Percentiles rank a stretch among this genome's conserved stretches.
phyloP scores from a whole-genome alignment of 108 stramenopile genomes.

The Nitzschia palea region DNA sequence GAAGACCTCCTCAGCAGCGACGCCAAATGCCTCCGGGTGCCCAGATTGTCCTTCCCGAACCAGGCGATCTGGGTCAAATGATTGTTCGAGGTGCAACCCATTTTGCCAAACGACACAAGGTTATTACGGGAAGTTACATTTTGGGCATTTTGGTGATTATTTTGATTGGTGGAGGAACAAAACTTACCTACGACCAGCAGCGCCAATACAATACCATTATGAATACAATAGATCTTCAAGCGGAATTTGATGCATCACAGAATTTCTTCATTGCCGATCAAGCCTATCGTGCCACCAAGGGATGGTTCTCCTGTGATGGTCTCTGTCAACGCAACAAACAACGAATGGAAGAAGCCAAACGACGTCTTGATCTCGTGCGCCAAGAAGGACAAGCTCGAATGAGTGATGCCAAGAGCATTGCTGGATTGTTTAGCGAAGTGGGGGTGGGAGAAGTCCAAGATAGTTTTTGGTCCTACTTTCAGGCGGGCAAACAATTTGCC shows the following conservation, averaged over 20 bases:
- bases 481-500: slow-evolving; percentile 80
- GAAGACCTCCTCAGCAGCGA: slow-evolving; percentile 4
- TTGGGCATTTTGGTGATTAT: slow-evolving; percentile 63
- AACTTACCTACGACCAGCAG: slow-evolving; percentile 60
- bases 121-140: slow-evolving; percentile 67
- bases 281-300: slow-evolving; percentile 72
- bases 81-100: slow-evolving; percentile 36
- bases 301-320: slow-evolving; percentile 85
- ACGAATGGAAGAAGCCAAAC: slow-evolving; percentile 59
- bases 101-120: slow-evolving; percentile 68
- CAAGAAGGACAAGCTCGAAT: slow-evolving; percentile 80
- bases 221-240: slow-evolving; percentile 76
- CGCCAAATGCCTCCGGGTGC: not conserved
- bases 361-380: slow-evolving; percentile 61
- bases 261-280: slow-evolving; percentile 58
- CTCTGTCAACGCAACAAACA: slow-evolving; percentile 80
- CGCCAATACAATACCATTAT: slow-evolving; percentile 75
- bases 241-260: slow-evolving; percentile 69
- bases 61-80: slow-evolving; percentile 43
- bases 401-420: slow-evolving; percentile 82
- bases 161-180: slow-evolving; percentile 66
- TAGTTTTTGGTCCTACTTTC: slow-evolving; percentile 85
- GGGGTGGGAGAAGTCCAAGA: slow-evolving; percentile 86
- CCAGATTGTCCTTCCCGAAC: slow-evolving; percentile 39
- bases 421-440: slow-evolving; percentile 81